Conservation (phyloP, 106 monocot genomes). For the Apostasia ramifera region DNA sequence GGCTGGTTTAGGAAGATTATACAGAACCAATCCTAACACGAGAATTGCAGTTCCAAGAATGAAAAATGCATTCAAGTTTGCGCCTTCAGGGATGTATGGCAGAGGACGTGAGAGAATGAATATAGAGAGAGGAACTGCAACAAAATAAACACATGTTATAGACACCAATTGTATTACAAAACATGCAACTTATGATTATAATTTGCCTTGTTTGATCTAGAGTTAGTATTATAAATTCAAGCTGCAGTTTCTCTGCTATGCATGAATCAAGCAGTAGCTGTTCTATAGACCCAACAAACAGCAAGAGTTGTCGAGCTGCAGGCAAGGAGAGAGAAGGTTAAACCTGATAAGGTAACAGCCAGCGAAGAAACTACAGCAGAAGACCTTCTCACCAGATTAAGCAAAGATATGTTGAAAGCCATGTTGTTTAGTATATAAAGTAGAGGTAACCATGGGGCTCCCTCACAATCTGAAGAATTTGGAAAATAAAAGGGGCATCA, state of each 20-base stretch:
- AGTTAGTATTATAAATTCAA: too few species aligned
- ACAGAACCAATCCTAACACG: conserved; percentile 66
- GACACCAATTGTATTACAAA: neutral
- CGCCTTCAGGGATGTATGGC: conserved; percentile 59
- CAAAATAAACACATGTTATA: neutral
- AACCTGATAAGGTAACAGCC: conserved; percentile 70
- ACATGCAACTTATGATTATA: too few species aligned
- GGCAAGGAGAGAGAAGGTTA: neutral
- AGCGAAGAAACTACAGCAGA: conserved; percentile 90
- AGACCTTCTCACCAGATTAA: conserved; percentile 89
- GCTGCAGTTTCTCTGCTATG: too few species aligned
- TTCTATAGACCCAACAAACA: too few species aligned
- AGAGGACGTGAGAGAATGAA: conserved; percentile 75
- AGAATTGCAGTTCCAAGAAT: conserved; percentile 65
- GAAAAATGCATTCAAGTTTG: conserved; percentile 57
- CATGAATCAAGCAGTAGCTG: too few species aligned
- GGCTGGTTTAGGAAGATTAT: conserved; percentile 58
- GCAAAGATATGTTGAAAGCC: conserved; percentile 87
- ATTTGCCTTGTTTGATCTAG: too few species aligned
- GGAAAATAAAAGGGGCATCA: neutral
- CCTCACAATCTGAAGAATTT: conserved; percentile 71
- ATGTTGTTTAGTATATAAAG: conserved; percentile 74
- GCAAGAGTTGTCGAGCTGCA: too few species aligned
- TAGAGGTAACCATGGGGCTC: conserved; percentile 84
- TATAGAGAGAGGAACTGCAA: conserved; percentile 84